Evolutionary conservation across 2,329 filamentous ascomycete species (phyloP).

Genomic region (Chaetoscypha palmicola): DNA sequence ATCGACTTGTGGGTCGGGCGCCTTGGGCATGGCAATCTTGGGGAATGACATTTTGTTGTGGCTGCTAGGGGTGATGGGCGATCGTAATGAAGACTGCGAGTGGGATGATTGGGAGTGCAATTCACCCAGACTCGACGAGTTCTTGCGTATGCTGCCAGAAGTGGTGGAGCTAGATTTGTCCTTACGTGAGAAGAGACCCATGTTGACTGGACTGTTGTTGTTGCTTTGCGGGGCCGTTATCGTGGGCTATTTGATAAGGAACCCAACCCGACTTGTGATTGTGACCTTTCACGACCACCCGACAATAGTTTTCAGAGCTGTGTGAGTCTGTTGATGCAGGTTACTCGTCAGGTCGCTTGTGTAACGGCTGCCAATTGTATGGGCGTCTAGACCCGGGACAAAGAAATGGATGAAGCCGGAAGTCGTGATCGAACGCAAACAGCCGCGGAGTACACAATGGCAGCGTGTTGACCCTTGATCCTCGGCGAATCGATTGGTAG

Average conservation of each 20-base stretch:
- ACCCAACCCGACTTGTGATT: background rate
- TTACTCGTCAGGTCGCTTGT: too few species aligned
- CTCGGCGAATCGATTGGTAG: too few species aligned
- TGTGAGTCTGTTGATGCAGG: too few species aligned
- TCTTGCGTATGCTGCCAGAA: slow-evolving; percentile 20
- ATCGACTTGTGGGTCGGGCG: slow-evolving; percentile 81
- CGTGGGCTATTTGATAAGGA: background rate
- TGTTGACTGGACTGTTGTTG: slow-evolving; percentile 9
- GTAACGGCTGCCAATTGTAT: too few species aligned
- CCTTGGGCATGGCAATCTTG: slow-evolving; percentile 72
- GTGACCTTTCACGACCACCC: too few species aligned
- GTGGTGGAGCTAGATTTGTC: slow-evolving; percentile 22
- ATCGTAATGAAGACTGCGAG: slow-evolving; percentile 23
- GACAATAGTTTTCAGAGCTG: too few species aligned
- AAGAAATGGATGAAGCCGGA: too few species aligned
- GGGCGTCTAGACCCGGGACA: too few species aligned
- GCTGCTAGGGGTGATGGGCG: slow-evolving; percentile 22
- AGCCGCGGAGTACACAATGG: too few species aligned
- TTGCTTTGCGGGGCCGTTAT: background rate
- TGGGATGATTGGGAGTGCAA: slow-evolving; percentile 24
- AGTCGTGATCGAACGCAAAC: too few species aligned
- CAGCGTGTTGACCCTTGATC: too few species aligned
- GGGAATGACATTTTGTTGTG: slow-evolving; percentile 35
- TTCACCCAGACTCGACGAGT: slow-evolving; percentile 22
- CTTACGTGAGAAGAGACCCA: slow-evolving; percentile 30